These are phyloP conservation scores for Fusarium xyrophilum DNA, from an alignment of 2,329 filamentous ascomycete species.

Conservation along the genomic window DNA sequence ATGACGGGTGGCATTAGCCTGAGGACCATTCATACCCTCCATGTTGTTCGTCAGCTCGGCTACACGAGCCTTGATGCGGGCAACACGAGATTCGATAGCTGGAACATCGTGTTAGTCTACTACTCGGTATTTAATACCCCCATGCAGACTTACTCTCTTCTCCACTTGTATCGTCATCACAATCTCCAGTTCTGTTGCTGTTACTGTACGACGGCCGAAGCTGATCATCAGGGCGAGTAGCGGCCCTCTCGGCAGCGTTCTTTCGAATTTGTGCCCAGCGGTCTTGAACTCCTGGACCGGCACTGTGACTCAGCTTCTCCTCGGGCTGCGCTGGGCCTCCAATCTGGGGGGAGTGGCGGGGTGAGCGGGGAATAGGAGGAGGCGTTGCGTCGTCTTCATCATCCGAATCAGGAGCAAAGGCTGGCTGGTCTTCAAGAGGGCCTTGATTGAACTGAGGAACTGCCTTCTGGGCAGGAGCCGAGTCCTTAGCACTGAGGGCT, in stretches of 20 bases:
- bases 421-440: conserved; percentile 83
- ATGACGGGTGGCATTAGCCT: conserved; percentile 31
- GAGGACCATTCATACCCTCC: conserved; percentile 60
- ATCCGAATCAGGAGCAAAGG: conserved; percentile 72
- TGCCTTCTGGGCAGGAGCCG: conserved; percentile 41
- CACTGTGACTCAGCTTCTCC: conserved; percentile 47
- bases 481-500: conserved; percentile 17
- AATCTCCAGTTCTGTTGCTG: conserved; percentile 65
- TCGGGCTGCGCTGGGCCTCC: conserved; percentile 40
- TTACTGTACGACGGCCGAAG: conserved; percentile 63
- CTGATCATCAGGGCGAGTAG: conserved; percentile 70
- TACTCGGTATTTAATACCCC: not conserved
- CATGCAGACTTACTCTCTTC: conserved; percentile 81
- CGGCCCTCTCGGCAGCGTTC: conserved; percentile 85
- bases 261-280: conserved; percentile 96
- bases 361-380: conserved; percentile 58
- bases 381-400: conserved; percentile 59
- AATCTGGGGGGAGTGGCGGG: conserved; percentile 38
- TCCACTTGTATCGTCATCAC: conserved; percentile 88
- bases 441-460: conserved; percentile 81
- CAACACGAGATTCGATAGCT: conserved; percentile 96
- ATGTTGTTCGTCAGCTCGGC: conserved; percentile 90
- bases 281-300: conserved; percentile 61
- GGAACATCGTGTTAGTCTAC: conserved; percentile 34
- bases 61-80: conserved; percentile 96